Evolutionary conservation across 2,329 filamentous ascomycete species (phyloP).

Genomic region (Ophiocordyceps sinensis): DNA sequence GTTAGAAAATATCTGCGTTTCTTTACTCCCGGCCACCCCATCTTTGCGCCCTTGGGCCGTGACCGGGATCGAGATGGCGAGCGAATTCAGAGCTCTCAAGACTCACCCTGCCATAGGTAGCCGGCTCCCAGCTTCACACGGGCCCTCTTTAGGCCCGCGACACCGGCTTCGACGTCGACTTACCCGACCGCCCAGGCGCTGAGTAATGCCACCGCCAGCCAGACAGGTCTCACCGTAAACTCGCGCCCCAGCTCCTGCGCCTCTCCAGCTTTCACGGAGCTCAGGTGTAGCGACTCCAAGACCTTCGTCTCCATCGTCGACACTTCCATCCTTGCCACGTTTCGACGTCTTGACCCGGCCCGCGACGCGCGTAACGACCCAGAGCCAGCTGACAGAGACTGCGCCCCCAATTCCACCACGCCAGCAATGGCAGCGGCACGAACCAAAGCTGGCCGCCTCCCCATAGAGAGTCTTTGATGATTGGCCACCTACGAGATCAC

Average conservation of each 20-base stretch:
- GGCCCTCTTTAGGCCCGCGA: constrained; percentile 3
- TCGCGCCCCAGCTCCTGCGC: constrained; percentile 4
- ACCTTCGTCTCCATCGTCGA: constrained; percentile 39
- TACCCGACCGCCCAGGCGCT: constrained; percentile 10
- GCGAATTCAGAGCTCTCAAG: constrained; percentile 9
- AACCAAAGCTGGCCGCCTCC: constrained; percentile 27
- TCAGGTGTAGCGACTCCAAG: constrained; percentile 21
- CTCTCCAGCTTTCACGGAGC: constrained; percentile 10
- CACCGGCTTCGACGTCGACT: constrained; percentile 1
- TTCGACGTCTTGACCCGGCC: constrained; percentile 26
- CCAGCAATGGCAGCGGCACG: constrained; percentile 24
- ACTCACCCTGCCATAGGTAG: constrained; percentile 10
- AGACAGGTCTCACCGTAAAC: background rate
- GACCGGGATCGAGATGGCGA: constrained; percentile 12
- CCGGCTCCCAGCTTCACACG: constrained; percentile 3
- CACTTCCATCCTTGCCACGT: constrained; percentile 37
- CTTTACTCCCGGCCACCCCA: constrained; percentile 3
- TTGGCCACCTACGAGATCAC: constrained; percentile 17
- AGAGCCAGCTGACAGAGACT: constrained; percentile 9
- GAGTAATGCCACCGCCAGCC: constrained; percentile 8
- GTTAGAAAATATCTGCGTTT: background rate
- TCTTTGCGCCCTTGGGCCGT: constrained; percentile 14
- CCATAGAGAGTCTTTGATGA: constrained; percentile 34
- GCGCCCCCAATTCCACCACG: constrained; percentile 11
- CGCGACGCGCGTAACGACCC: constrained; percentile 9